phyloP scores from a whole-genome alignment of 768 basidiomycete species.

The Erythrobasidium yunnanense region DNA sequence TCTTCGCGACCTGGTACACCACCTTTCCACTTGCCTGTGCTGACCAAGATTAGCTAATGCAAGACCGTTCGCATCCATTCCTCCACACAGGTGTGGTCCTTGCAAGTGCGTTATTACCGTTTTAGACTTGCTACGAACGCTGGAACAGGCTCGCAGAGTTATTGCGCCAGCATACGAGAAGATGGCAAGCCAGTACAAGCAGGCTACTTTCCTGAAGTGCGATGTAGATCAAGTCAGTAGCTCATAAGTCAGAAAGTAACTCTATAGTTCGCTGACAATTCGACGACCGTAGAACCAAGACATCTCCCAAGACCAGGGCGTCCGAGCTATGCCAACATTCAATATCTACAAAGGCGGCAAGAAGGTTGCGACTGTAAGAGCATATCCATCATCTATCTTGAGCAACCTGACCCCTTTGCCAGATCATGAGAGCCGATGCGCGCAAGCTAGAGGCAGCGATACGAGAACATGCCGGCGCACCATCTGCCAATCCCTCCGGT shows the following conservation, averaged over 20 bases:
- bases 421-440: constrained; percentile 20
- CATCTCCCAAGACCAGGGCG: constrained; percentile 54
- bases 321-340: constrained; percentile 55
- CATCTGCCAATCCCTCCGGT: neutral
- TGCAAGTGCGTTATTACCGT: neutral
- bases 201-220: constrained; percentile 65
- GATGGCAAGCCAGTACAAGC: constrained; percentile 56
- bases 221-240: constrained; percentile 51
- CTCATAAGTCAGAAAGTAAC: neutral
- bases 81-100: constrained; percentile 8
- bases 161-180: constrained; percentile 68
- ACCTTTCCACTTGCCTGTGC: neutral
- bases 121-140: neutral
- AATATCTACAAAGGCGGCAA: constrained; percentile 21
- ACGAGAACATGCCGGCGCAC: constrained; percentile 9
- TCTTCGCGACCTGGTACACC: constrained; percentile 7
- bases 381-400: neutral
- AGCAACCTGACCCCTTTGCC: neutral
- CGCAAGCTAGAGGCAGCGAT: constrained; percentile 16
- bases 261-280: no score
- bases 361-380: constrained; percentile 7
- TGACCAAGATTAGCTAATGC: neutral
- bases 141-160: constrained; percentile 54
- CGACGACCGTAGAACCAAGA: constrained; percentile 52
- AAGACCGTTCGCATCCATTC: neutral